Base-by-base conservation (phyloP, 1,139 yeast species). In the Suhomyces chickasaworum region DNA sequence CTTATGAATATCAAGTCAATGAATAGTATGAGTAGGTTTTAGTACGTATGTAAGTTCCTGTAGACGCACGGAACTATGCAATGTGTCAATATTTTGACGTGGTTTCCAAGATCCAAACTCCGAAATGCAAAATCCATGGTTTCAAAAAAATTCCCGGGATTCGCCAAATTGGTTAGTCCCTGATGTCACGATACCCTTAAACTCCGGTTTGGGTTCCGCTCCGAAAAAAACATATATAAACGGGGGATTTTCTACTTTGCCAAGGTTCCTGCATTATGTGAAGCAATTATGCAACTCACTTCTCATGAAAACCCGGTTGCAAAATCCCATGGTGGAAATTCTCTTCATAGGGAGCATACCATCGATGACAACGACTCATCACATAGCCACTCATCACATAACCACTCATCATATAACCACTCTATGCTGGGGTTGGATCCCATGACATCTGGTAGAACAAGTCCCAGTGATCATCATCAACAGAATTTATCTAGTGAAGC, bases 261-360 rank as follows among this genome's bases (percentile, higher is more conserved):
- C 39, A 37, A 37, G 32, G 31, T 22, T 37, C 29, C 29, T 25
- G 32, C 39, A 16, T 25, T 37, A 37, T 37, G 39, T 37, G 23
- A 25, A 29, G 20, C 7, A 18, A 25, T 10, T 16, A 37, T 37
- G 39, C 22, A 10, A 27, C 22, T 12, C 25, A 16, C 13, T 16
- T 23, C 27, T 13, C 31, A 27, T 12, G 7, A 15, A 8, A 23
- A 17, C 17, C 22, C 25, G 39, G 39, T 17, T 37, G 39, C 39
- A 25, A 37, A 37, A 13, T 10, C 17, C 29, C 10, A 17, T 9
- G 16, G 22, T 29, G 32, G 17, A 13, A 27, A 27, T 10, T 27
- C 32, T 9, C 22, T 25, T 25, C 32, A 37, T 10, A 15, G 39
- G 15, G 39, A 37, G 22, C 39, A 25, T 10, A 25, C 32, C 32